Conservation (phyloP, 1,139 yeast genomes). For the Blastobotrys aristatus region DNA sequence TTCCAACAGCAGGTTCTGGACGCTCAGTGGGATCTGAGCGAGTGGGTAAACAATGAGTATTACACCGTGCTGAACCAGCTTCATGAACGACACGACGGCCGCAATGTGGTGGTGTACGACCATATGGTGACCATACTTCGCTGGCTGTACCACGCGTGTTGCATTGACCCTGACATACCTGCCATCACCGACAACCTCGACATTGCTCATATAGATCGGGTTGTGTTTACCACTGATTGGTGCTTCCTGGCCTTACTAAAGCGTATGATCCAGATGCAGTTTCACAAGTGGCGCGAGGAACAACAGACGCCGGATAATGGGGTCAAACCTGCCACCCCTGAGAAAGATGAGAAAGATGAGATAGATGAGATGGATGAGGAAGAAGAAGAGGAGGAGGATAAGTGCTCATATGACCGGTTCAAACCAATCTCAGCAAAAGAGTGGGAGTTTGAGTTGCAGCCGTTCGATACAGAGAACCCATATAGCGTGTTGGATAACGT, state of each 20-base stretch:
- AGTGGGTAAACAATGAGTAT: neutral
- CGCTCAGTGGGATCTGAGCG: neutral
- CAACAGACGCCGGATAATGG: neutral
- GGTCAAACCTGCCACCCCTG: neutral
- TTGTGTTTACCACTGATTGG: constrained; percentile 5
- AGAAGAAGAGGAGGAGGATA: neutral
- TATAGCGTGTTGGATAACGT: constrained; percentile 15
- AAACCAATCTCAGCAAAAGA: too few relatives aligned
- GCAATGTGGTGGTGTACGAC: neutral
- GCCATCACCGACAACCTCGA: neutral
- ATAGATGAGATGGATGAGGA: neutral
- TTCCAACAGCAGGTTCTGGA: neutral
- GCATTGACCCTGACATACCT: constrained; percentile 6
- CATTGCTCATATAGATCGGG: constrained; percentile 1
- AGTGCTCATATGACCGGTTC: too few relatives aligned
- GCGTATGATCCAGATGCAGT: constrained; percentile 1
- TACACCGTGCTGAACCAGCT: neutral
- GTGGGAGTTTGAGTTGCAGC: constrained; percentile 12
- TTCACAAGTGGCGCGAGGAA: neutral
- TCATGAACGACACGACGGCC: neutral
- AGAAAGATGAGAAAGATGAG: neutral
- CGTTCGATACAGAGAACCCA: constrained; percentile 13
- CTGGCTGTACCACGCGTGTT: constrained; percentile 8
- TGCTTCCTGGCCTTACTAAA: constrained; percentile 1
- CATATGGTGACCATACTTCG: neutral